Conservation (phyloP, 2,329 filamentous ascomycete species). For the Neoscytalidium dimidiatum region DNA sequence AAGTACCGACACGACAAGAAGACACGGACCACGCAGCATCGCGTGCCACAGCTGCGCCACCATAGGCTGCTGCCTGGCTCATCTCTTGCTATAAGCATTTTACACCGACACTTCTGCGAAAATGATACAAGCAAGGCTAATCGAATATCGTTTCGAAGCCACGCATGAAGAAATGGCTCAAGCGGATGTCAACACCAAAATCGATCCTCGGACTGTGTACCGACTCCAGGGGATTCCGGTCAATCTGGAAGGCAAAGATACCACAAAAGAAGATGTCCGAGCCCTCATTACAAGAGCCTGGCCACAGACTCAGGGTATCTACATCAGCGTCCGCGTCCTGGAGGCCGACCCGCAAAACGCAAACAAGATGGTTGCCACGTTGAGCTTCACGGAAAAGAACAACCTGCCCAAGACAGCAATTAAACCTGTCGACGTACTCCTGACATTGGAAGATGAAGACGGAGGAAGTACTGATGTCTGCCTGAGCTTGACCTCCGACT, state of each 20-base stretch:
- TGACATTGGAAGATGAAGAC: too few species aligned
- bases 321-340: not conserved
- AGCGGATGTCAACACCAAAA: not conserved
- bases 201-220: not conserved
- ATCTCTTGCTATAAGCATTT: not conserved
- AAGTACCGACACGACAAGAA: too few species aligned
- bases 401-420: not conserved
- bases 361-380: not conserved
- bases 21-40: too few species aligned
- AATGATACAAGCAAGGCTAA: too few species aligned
- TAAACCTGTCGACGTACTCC: not conserved
- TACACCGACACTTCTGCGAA: too few species aligned
- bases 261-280: not conserved
- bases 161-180: not conserved
- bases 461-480: not conserved
- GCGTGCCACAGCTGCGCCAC: not conserved
- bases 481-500: not conserved
- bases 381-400: not conserved
- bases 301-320: not conserved
- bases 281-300: not conserved
- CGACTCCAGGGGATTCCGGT: not conserved
- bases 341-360: not conserved
- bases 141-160: too few species aligned
- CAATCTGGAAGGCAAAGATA: not conserved
- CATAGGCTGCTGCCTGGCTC: not conserved